A percentile compares a stretch with the other conserved stretches of the same genome.
Evolutionary conservation across 805 yeast genomes (phyloP).

Genomic region (Saturnispora gosingensis): DNA sequence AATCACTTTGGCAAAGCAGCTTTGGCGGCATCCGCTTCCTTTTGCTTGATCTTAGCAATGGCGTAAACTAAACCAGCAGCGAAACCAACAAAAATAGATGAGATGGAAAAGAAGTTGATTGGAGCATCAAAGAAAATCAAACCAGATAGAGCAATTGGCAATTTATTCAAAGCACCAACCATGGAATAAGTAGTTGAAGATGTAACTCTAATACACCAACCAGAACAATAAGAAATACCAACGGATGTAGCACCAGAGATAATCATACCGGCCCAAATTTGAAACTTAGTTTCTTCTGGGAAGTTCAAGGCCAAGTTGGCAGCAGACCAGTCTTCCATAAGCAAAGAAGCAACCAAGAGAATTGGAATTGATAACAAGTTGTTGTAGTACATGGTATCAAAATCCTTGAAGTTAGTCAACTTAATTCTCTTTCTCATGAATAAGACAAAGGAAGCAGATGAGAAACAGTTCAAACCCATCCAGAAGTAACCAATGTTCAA

Average conservation of each 20-base stretch:
- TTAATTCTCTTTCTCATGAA: constrained; percentile 97
- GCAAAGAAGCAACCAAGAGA: constrained; percentile 60
- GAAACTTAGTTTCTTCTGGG: constrained; percentile 59
- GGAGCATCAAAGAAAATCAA: constrained; percentile 92
- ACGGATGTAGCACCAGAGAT: constrained; percentile 91
- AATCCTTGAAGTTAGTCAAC: constrained; percentile 92
- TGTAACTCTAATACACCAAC: constrained; percentile 99
- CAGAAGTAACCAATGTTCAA: constrained; percentile 80
- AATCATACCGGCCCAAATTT: constrained; percentile 74
- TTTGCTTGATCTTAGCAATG: constrained; percentile 88
- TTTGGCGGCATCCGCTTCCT: constrained; percentile 29
- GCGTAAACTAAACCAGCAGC: constrained; percentile 94
- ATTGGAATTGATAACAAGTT: constrained; percentile 90
- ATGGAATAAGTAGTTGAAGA: constrained; percentile 97
- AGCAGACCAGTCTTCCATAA: constrained; percentile 89
- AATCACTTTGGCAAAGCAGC: constrained; percentile 27
- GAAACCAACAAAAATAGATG: constrained; percentile 90
- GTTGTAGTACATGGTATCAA: constrained; percentile 97
- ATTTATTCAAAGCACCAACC: constrained; percentile 98
- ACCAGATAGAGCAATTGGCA: constrained; percentile 95
- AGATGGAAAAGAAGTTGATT: constrained; percentile 79
- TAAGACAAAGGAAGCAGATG: constrained; percentile 88
- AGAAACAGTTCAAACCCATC: constrained; percentile 93
- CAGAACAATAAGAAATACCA: constrained; percentile 97
- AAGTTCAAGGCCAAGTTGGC: constrained; percentile 68